Evolutionary conservation across 352 stramenopile species (phyloP).

Genomic region (Globisporangium nagaii): DNA sequence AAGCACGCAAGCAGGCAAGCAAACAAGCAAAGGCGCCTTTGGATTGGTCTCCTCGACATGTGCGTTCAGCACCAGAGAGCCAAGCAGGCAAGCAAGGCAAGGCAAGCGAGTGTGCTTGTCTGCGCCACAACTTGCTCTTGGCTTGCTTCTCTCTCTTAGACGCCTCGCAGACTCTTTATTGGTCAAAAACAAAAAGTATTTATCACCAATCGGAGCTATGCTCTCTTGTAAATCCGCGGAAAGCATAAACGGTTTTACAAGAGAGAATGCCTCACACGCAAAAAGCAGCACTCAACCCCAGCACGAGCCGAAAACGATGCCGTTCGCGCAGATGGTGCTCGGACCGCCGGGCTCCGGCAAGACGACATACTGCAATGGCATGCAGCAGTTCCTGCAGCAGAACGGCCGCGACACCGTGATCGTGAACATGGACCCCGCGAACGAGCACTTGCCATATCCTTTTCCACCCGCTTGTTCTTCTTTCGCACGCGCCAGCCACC

Average conservation of each 20-base stretch:
- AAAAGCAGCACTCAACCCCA: too few relatives aligned
- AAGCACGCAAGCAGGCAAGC: too few relatives aligned
- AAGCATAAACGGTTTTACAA: too few relatives aligned
- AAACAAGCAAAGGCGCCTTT: too few relatives aligned
- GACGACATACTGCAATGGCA: conserved; percentile 98
- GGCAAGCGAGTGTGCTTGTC: too few relatives aligned
- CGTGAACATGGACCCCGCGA: conserved; percentile 98
- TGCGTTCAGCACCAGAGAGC: too few relatives aligned
- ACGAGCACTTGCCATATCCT: conserved; percentile 81
- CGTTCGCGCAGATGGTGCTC: conserved; percentile 74
- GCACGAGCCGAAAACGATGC: conserved; percentile 22
- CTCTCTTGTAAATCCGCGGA: background rate
- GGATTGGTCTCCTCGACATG: too few relatives aligned
- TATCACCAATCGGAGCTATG: background rate
- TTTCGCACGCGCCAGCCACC: background rate
- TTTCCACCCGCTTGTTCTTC: background rate
- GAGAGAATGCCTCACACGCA: too few relatives aligned
- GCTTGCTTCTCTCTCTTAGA: background rate
- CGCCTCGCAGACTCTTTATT: too few relatives aligned
- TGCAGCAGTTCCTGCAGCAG: conserved; percentile 91
- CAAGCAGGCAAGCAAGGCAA: too few relatives aligned
- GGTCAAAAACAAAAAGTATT: too few relatives aligned
- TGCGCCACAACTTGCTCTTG: background rate
- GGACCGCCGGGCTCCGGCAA: conserved; percentile 90
- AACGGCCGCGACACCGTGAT: conserved; percentile 77